These are phyloP conservation scores for Parsonsia alboflavescens DNA, from an alignment of 257 asterid species.

Conservation along the genomic window DNA sequence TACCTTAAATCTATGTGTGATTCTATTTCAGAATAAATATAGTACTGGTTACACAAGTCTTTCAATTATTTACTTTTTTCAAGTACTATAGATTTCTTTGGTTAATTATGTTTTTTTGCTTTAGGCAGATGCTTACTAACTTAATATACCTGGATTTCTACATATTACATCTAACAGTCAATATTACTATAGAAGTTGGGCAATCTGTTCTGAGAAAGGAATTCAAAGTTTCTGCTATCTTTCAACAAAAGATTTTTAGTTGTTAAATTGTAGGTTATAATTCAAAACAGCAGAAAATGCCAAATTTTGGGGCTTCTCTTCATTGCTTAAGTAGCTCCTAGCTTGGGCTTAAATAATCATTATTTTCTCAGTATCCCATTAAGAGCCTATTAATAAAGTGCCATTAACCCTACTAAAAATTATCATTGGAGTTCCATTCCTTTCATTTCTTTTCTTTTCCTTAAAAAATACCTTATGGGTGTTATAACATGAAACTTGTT, in stretches of 20 bases:
- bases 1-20: constrained; percentile 1
- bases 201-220: neutral
- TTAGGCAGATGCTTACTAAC: neutral
- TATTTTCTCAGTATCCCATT: neutral
- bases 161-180: neutral
- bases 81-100: constrained; percentile 1
- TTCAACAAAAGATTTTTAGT: neutral
- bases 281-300: neutral
- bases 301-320: neutral
- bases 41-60: neutral
- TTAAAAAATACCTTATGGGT: neutral
- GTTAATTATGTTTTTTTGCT: neutral
- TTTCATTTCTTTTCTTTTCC: neutral
- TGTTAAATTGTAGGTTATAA: neutral
- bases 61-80: neutral
- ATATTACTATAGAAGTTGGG: neutral
- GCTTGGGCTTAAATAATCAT: neutral
- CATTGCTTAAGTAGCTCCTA: neutral
- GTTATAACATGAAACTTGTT: neutral
- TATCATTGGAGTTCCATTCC: neutral
- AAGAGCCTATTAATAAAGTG: neutral
- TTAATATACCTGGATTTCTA: neutral
- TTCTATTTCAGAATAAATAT: constrained; percentile 2
- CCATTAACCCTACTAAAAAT: neutral
- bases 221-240: neutral